phyloP scores from a whole-genome alignment of 768 basidiomycete species.

The Macrolepiota fuliginosa region DNA sequence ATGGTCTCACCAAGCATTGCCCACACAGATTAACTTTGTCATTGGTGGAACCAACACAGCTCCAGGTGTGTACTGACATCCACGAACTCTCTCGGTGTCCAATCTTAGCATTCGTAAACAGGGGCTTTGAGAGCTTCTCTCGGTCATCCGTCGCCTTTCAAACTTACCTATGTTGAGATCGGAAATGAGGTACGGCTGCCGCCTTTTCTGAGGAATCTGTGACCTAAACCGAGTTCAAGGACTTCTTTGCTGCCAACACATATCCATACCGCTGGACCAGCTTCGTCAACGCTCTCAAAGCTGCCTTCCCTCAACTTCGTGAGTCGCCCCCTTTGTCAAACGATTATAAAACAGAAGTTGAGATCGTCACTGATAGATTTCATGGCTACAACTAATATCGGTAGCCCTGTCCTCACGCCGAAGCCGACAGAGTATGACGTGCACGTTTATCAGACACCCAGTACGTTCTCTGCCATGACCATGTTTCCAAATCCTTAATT shows the following conservation, averaged over 20 bases:
- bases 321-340: constrained; percentile 18
- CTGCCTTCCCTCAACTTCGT: constrained; percentile 52
- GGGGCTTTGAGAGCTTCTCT: constrained; percentile 51
- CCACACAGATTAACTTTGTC: constrained; percentile 55
- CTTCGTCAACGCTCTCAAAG: constrained; percentile 42
- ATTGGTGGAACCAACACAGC: constrained; percentile 48
- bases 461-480: constrained; percentile 25
- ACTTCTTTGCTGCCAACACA: constrained; percentile 31
- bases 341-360: neutral
- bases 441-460: constrained; percentile 57
- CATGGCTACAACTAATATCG: constrained; percentile 50
- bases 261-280: constrained; percentile 53
- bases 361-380: constrained; percentile 35
- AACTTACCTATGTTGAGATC: constrained; percentile 46
- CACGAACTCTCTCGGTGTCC: neutral
- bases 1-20: neutral
- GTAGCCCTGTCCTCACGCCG: constrained; percentile 43
- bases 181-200: constrained; percentile 47
- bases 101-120: constrained; percentile 15
- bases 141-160: constrained; percentile 54
- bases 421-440: constrained; percentile 53
- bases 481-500: neutral
- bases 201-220: neutral
- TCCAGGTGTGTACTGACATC: constrained; percentile 25
- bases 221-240: constrained; percentile 15